Base-by-base conservation (phyloP, 2,329 filamentous ascomycete species). In the Aaosphaeria pasadenensis region DNA sequence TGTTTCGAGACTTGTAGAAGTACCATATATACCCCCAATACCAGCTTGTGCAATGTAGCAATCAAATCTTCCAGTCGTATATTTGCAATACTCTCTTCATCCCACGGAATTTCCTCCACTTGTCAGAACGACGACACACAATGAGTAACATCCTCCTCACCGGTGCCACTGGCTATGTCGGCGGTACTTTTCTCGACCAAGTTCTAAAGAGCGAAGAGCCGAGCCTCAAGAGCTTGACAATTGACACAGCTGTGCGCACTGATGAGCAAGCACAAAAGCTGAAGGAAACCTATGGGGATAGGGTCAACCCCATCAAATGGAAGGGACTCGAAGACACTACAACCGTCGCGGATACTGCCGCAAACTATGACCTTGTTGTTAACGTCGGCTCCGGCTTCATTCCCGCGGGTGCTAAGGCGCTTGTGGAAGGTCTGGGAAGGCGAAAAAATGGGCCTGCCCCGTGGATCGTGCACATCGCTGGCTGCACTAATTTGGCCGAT, bases 361-460 rank as follows among this genome's bases (percentile, higher is more conserved):
- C 40, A 6, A 28, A 36, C 5, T 38, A 13, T 30, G 41, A 48
- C 44, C 38, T 58, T n/a, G 68, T 80, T 6, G 70, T 80, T 43
- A 72, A 77, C 53, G 66, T 73, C 1, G 72, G 73, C 1, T 57
- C 60, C 2, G 72, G 72, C 13, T 74, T 59, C 46, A 71, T 78
- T 52, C 42, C 63, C 1, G 39, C 53, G 0, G 67, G 69, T 3
- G 73, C 72, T 0, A 63, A 62, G 44, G 75, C 76, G 0, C 54
- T 78, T 31, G 62, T 79, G 3, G 54, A 58, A 1, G 77, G 76
- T 0, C 67, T 81, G 0, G 69, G 63, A 0, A 60, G 71, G 31
- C 66, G 74, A 5, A 64, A 67, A 45, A 73, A 69, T 0, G 68
- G 69, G 0, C 59, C 56, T 5, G 58, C 69, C 11, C 67, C 70